Percentiles rank a stretch among this genome's conserved stretches.
Conservation (phyloP, 805 yeast species). For the Komagataella kurtzmanii region DNA sequence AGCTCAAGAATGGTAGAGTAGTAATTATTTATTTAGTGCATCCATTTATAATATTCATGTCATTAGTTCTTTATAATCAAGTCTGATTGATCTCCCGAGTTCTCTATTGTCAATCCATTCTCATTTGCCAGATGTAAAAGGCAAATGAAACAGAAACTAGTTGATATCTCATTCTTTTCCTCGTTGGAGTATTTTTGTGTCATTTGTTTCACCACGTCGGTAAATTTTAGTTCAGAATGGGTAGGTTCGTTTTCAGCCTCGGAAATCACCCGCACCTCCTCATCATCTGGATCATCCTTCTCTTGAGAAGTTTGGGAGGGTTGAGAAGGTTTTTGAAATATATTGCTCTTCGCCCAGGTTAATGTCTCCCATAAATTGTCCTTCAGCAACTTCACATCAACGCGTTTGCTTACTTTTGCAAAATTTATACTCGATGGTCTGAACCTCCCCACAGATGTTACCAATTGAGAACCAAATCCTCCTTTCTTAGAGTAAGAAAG, state of each 20-base stretch:
- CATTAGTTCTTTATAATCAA: slow-evolving; percentile 12
- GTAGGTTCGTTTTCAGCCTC: slow-evolving; percentile 2
- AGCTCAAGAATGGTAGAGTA: slow-evolving; percentile 59
- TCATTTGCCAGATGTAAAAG: slow-evolving; percentile 36
- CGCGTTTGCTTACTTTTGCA: slow-evolving; percentile 33
- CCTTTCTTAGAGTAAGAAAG: not conserved
- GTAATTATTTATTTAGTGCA: not conserved
- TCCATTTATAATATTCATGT: not conserved
- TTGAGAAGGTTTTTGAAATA: slow-evolving; percentile 7
- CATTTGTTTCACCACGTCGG: slow-evolving; percentile 21
- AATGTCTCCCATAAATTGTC: slow-evolving; percentile 31
- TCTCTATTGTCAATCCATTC: slow-evolving; percentile 26
- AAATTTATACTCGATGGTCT: slow-evolving; percentile 23
- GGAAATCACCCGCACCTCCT: slow-evolving; percentile 1
- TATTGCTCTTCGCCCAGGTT: slow-evolving; percentile 11
- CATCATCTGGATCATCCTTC: slow-evolving; percentile 6
- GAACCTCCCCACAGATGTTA: slow-evolving; percentile 4
- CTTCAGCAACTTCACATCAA: slow-evolving; percentile 31
- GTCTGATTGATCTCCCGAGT: slow-evolving; percentile 21
- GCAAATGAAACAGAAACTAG: slow-evolving; percentile 37
- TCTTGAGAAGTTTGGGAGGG: slow-evolving; percentile 12
- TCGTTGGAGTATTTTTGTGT: slow-evolving; percentile 22
- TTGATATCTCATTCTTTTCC: slow-evolving; percentile 27
- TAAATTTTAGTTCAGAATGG: slow-evolving; percentile 10
- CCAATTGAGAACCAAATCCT: slow-evolving; percentile 8